These are phyloP conservation scores for Fusarium solani-melongenae DNA, from an alignment of 2,329 filamentous ascomycete species.

Conservation along the genomic window DNA sequence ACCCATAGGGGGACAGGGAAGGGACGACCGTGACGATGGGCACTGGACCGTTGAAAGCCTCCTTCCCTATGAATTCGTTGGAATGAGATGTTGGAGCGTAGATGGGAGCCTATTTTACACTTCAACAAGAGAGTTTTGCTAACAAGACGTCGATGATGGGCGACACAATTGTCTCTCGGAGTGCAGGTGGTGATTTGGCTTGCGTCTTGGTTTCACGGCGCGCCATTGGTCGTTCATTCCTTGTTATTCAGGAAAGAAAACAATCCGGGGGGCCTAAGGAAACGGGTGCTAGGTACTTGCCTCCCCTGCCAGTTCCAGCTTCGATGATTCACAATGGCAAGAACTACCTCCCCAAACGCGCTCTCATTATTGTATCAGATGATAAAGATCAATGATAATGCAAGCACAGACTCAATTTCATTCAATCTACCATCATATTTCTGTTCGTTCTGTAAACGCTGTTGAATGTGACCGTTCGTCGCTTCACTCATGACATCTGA, in stretches of 20 bases:
- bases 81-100: not conserved
- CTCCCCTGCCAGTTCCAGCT: not conserved
- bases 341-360: not conserved
- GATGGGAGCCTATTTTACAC: not conserved
- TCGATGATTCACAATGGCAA: not conserved
- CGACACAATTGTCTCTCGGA: not conserved
- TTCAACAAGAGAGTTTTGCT: not conserved
- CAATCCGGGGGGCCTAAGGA: not conserved
- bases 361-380: not conserved
- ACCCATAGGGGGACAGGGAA: constrained; percentile 19
- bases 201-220: constrained; percentile 9
- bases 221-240: constrained; percentile 13
- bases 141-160: not conserved
- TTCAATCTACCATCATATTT: not conserved
- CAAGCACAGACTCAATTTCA: not conserved
- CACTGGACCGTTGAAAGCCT: constrained; percentile 10
- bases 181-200: not conserved
- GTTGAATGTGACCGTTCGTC: not conserved
- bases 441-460: not conserved
- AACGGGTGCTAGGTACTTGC: not conserved
- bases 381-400: not conserved
- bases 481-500: not conserved
- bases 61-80: not conserved
- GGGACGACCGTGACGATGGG: constrained; percentile 7
- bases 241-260: constrained; percentile 27